Evolutionary conservation across 306 rosid species (phyloP), one percentile per base, ranked within the genome.

Genomic region (Dalbergia cochinchinensis): DNA sequence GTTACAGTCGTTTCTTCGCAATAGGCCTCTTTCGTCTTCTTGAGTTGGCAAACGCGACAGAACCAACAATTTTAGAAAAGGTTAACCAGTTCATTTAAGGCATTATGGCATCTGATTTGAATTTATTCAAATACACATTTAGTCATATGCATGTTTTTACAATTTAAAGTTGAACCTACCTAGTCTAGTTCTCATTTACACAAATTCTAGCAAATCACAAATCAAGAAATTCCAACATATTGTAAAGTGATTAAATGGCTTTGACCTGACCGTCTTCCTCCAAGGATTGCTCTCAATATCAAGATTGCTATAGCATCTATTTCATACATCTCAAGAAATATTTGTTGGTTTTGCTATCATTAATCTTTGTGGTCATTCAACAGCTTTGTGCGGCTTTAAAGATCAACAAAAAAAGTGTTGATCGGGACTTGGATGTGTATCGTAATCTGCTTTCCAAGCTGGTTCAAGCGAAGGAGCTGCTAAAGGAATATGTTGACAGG

Each of bases 401-500:
- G 76, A 69, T 94, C 54, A 50, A 94, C 85, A 92, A 94, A 78
- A 89, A 78, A 84, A 87, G 92, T 78, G 97, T 92, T 64, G 98
- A 94, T 84, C 88, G 94, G 55, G 97, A 94, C 87, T 92, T 94
- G 84, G 98, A 92, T 62, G 92, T 92, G 76, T 94, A 92, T 65
- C 94, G 96, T 72, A 93, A 84, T 84, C 92, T 90, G 69, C 97
- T 95, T 65, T 91, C 99, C 65, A 95, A 95, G 85, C 80, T 95
- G 89, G 99, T 93, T 84, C 97, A 95, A 87, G 99, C 99, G 9
- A 95, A 93, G 65, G 99, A 93, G 76, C 87, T 95, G 81, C 91
- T 91, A 33, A 94, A 73, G 92, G 98, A 94, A 83, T 94, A 91
- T 16, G 77, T 95, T 51, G 94, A 84, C 74, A 93, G 99, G 98